phyloP scores from a whole-genome alignment of 2,329 filamentous ascomycete species.

The Ceratocystis diversiconidia region DNA sequence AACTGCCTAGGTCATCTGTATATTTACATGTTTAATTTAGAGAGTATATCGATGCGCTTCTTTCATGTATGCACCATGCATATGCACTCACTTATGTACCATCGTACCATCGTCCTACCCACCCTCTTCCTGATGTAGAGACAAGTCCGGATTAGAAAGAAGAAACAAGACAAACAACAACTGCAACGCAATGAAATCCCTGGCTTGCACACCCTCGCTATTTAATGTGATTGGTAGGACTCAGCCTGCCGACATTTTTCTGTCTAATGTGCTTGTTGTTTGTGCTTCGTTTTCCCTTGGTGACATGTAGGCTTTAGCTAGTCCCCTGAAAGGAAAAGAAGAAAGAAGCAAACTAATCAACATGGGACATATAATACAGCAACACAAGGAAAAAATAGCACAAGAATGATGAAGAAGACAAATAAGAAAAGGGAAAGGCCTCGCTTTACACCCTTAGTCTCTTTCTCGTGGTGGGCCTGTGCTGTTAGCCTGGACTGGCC shows the following conservation, averaged over 20 bases:
- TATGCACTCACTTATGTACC: conserved; percentile 6
- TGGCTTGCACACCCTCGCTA: not conserved
- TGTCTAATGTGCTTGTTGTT: not conserved
- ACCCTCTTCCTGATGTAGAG: not conserved
- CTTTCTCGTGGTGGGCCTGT: too few relatives aligned
- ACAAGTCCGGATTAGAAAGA: not conserved
- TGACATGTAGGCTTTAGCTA: too few relatives aligned
- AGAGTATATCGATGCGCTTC: not conserved
- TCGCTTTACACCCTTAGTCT: too few relatives aligned
- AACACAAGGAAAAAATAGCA: too few relatives aligned
- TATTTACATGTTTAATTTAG: not conserved
- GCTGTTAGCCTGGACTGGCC: not conserved
- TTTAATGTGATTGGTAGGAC: not conserved
- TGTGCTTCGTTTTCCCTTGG: not conserved
- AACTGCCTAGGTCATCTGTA: not conserved
- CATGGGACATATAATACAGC: too few relatives aligned
- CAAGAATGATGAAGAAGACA: not conserved
- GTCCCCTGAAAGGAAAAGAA: too few relatives aligned
- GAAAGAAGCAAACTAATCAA: too few relatives aligned
- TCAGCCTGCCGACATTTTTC: not conserved
- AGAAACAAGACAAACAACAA: not conserved
- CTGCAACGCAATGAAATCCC: not conserved
- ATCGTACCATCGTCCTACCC: not conserved
- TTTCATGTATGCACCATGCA: not conserved
- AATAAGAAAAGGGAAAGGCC: not conserved